Evolutionary conservation across 768 basidiomycete species (phyloP), one percentile per base, ranked within the genome.

Genomic region (Phanerochaete carnosa): DNA sequence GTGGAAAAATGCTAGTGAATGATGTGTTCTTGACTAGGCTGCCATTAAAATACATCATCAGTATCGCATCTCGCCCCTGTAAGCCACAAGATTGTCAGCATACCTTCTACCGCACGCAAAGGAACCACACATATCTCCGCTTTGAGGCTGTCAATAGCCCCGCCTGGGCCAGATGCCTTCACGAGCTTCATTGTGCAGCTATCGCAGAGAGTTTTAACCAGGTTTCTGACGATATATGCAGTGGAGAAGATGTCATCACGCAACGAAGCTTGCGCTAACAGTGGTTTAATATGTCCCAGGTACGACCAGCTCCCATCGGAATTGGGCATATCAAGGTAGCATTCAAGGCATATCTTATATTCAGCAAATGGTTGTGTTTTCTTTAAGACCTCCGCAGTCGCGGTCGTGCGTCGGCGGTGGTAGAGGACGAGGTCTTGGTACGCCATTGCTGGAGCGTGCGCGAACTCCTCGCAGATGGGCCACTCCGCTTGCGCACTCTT

Each of bases 391-490:
- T 74, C 76, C 35, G 76, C 72, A 1, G 86, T 84, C 1, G 80
- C 80, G 7, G 72, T 68, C 0, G 79, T 76, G 8, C 88, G 85
- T 13, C 73, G 73, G 30, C 77, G 80, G 65, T 89, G 87, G 29
- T 89, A 79, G 15, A 80, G 74, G 28, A 90, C 76, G 47, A 90
- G 80, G 15, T 80, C 82, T 64, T 86, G 84, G 64, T 89, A 90
- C 25, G 84, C 80, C 65, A 81, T 84, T 19, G 85, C 89, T 2
- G 83, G 79, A 68, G 90, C 86, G 70, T 81, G 76, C 65, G 83
- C 83, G 62, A 88, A 77, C 61, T 90, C 89, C 3, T 86, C 84
- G 45, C 76, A 81, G 2, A 86, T 74, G 0, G 85, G 81, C n/a
- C 76, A 78, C 32, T 84, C 82, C 29, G 87, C 75, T 57, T 90